Evolutionary conservation across 1,284 basidiomycete species (phyloP).

Genomic region (Cutaneotrichosporon sp.): DNA sequence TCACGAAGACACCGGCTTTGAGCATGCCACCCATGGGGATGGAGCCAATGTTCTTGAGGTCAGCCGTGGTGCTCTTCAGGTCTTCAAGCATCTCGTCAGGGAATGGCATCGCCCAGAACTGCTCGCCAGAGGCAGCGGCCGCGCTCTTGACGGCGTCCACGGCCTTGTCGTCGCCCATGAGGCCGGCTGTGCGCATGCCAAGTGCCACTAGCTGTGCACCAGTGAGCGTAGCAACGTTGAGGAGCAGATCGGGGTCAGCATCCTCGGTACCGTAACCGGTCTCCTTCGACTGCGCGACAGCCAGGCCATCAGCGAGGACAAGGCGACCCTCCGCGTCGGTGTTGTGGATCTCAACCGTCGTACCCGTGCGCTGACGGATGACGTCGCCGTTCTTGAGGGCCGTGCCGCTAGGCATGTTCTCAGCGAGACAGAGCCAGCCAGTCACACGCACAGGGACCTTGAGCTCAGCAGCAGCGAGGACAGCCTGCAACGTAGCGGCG

Average conservation of each 20-base stretch:
- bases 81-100: constrained; percentile 18
- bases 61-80: constrained; percentile 13
- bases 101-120: constrained; percentile 21
- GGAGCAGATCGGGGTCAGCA: constrained; percentile 16
- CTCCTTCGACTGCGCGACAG: constrained; percentile 10
- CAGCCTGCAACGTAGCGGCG: constrained; percentile 14
- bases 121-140: constrained; percentile 7
- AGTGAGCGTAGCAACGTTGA: constrained; percentile 18
- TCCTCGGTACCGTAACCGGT: constrained; percentile 21
- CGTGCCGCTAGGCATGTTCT: constrained; percentile 19
- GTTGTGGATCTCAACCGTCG: constrained; percentile 19
- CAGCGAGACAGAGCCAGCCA: constrained; percentile 17
- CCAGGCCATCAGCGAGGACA: constrained; percentile 20
- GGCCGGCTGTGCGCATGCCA: constrained; percentile 17
- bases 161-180: constrained; percentile 20
- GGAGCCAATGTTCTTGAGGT: constrained; percentile 17
- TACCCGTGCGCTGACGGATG: constrained; percentile 16
- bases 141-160: constrained; percentile 12
- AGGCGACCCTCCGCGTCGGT: constrained; percentile 21
- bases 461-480: constrained; percentile 18
- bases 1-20: constrained; percentile 18
- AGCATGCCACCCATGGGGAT: constrained; percentile 15
- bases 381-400: constrained; percentile 19
- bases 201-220: constrained; percentile 18
- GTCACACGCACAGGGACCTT: constrained; percentile 12